phyloP scores from a whole-genome alignment of 106 monocot genomes.

The Iris macrosiphon region DNA sequence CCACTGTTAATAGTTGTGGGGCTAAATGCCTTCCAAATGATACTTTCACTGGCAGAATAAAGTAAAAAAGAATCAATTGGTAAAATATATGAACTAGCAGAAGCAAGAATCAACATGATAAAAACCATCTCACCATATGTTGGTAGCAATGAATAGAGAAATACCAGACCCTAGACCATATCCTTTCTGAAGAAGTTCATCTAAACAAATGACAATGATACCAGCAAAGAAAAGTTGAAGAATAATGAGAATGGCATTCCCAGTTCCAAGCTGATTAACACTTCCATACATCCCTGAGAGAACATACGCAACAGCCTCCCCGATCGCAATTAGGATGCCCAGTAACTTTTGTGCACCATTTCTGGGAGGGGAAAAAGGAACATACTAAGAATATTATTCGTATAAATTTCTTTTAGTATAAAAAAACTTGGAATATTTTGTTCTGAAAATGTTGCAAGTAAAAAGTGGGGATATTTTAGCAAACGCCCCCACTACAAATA shows the following conservation, averaged over 20 bases:
- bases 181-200: constrained; percentile 10
- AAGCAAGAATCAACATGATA: too few relatives aligned
- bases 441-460: too few relatives aligned
- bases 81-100: background rate
- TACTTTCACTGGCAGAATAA: constrained; percentile 19
- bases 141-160: constrained; percentile 17
- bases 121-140: constrained; percentile 18
- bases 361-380: background rate
- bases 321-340: constrained; percentile 4
- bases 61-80: background rate
- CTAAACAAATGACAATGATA: constrained; percentile 6
- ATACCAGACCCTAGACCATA: constrained; percentile 17
- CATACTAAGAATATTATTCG: too few relatives aligned
- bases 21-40: constrained; percentile 19
- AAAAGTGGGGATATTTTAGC: too few relatives aligned
- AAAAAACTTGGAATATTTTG: too few relatives aligned
- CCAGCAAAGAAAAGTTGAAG: constrained; percentile 9
- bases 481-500: too few relatives aligned
- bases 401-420: too few relatives aligned
- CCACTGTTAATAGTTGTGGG: constrained; percentile 20
- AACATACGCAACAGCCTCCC: constrained; percentile 5
- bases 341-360: constrained; percentile 9
- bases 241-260: constrained; percentile 23
- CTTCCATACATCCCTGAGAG: constrained; percentile 5
- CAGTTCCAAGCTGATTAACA: constrained; percentile 20